Evolutionary conservation across 192 early-diverging fungal species (phyloP).

Genomic region (Mortierella claussenii): DNA sequence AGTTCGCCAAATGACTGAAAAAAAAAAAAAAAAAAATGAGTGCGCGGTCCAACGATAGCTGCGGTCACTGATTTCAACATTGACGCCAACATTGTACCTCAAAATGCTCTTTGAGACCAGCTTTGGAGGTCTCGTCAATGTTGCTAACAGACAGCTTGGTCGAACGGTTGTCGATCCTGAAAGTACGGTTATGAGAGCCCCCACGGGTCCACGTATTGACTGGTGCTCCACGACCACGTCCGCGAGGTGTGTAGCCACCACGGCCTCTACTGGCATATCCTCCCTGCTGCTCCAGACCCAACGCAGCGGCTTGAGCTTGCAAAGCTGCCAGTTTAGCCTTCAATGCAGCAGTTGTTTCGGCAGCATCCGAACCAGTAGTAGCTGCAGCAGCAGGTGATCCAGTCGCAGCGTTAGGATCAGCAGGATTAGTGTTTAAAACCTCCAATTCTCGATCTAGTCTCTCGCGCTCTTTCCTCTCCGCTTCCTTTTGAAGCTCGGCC

Average conservation of each 20-base stretch:
- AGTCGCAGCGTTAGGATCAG: not conserved
- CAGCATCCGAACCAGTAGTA: constrained; percentile 13
- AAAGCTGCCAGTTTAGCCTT: constrained; percentile 69
- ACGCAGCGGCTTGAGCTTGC: constrained; percentile 62
- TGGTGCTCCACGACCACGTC: constrained; percentile 59
- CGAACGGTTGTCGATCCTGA: constrained; percentile 74
- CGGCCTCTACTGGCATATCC: constrained; percentile 51
- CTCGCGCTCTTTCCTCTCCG: constrained; percentile 43
- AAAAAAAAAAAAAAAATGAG: not conserved
- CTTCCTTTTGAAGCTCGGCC: constrained; percentile 51
- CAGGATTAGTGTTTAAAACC: constrained; percentile 26
- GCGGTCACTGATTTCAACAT: too few relatives aligned
- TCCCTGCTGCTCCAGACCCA: constrained; percentile 37
- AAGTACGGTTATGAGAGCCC: constrained; percentile 55
- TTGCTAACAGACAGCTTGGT: constrained; percentile 73
- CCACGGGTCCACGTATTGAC: constrained; percentile 61
- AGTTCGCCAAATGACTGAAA: constrained; percentile 63
- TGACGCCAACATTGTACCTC: too few relatives aligned
- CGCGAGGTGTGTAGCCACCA: constrained; percentile 35
- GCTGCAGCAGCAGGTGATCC: constrained; percentile 13
- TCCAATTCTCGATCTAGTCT: constrained; percentile 67
- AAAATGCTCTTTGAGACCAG: constrained; percentile 67
- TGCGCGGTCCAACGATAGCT: too few relatives aligned
- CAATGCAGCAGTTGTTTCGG: constrained; percentile 55
- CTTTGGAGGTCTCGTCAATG: constrained; percentile 55